phyloP scores from a whole-genome alignment of 2,329 filamentous ascomycete species.

The Claviceps lovelessii region DNA sequence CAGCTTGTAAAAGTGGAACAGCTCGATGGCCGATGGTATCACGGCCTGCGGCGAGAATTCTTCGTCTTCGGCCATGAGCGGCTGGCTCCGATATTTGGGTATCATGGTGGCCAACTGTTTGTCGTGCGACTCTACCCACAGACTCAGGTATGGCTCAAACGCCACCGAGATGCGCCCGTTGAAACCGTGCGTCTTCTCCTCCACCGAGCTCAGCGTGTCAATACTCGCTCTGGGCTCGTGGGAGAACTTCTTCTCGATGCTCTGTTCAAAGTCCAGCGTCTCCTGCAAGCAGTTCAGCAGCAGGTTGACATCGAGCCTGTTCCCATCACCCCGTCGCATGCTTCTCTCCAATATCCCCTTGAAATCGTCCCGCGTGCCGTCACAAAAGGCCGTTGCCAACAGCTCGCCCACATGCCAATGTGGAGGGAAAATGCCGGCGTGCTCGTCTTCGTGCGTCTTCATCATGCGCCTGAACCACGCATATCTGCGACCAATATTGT shows the following conservation, averaged over 20 bases:
- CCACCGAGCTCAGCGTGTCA: constrained; percentile 71
- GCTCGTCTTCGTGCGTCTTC: constrained; percentile 90
- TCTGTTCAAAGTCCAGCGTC: constrained; percentile 93
- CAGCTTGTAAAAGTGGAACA: constrained; percentile 93
- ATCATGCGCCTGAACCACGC: constrained; percentile 94
- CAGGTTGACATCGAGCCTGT: constrained; percentile 76
- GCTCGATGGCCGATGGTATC: constrained; percentile 83
- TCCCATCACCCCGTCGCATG: constrained; percentile 63
- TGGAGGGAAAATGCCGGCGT: constrained; percentile 71
- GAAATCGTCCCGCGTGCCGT: constrained; percentile 90
- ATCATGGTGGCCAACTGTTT: constrained; percentile 73
- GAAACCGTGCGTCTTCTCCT: constrained; percentile 64
- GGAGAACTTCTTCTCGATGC: constrained; percentile 69
- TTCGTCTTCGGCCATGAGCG: constrained; percentile 67
- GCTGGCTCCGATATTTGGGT: constrained; percentile 73
- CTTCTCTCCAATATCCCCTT: constrained; percentile 81
- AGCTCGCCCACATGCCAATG: constrained; percentile 85
- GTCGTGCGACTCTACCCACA: constrained; percentile 96
- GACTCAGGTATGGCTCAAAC: constrained; percentile 89
- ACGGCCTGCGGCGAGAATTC: constrained; percentile 86
- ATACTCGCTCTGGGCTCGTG: constrained; percentile 64
- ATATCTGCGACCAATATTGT: constrained; percentile 91
- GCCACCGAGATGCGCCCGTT: constrained; percentile 87
- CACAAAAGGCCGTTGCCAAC: constrained; percentile 82
- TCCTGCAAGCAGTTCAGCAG: constrained; percentile 82